Base-by-base conservation (phyloP, 1,284 basidiomycete genomes). In the Veloboletus limbatus region DNA sequence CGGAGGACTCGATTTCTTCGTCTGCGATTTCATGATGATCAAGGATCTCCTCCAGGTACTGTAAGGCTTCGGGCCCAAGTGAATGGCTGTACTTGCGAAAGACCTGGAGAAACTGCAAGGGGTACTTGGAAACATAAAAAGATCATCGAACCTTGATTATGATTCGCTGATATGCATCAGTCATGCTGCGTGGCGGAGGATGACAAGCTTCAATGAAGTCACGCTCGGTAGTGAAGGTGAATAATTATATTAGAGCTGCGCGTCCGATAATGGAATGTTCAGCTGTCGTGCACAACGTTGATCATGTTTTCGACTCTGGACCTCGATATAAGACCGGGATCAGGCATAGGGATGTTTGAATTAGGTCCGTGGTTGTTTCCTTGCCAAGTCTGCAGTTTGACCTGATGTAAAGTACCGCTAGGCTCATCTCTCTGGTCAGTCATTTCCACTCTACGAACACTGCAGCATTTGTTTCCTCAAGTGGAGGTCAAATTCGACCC, bases 51-150 rank as follows among this genome's bases (percentile, higher is more conserved):
- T 90, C 85, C 25, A 91, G 59, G 51, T 85, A 79, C 34, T 79
- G 75, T 18, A 89, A 67, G 6, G 81, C 78, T 47, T 90, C 86
- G 4, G 88, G 85, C 6, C 88, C 85, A 5, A 92, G 73, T 10
- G 88, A 88, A 57, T 90, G 85, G 55, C 87, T 87, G 59, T 88
- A 89, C 66, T 92, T 91, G 41, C 86, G 74, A 59, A 90, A 90
- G 26, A 87, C 83, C 86, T 89, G 43, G 8, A 45, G 26, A 31
- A 33, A 16, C 18, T 40, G 18, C 18, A 14, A 26, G 21, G 24
- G 22, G n/a, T n/a, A 6, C 25, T 27, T 3, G 13, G 18, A 34
- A 11, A 21, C n/a, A 24, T 26, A 34, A 21, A 34, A 24, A 34
- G 20, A 28, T 5, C n/a, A 6, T 26, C 58, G 16, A 53, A 81